Evolutionary conservation across 768 basidiomycete species (phyloP).

Genomic region (Boletus tylopilopsis): DNA sequence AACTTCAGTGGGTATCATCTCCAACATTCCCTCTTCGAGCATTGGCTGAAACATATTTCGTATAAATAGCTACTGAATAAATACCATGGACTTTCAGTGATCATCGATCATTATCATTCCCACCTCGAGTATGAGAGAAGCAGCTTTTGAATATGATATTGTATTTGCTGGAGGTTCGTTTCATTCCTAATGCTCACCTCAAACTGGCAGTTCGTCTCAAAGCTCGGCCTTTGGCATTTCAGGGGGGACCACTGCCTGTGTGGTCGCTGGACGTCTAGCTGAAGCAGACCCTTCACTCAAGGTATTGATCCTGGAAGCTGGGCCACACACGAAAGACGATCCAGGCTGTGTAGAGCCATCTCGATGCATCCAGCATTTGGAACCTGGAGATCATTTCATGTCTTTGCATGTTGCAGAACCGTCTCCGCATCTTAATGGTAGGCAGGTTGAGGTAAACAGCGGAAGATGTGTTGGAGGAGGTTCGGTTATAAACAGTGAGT

Average conservation of each 20-base stretch:
- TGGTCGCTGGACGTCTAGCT: slow-evolving; percentile 30
- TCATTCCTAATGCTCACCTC: not conserved
- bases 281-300: slow-evolving; percentile 22
- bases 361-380: slow-evolving; percentile 18
- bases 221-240: not conserved
- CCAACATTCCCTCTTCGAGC: not conserved
- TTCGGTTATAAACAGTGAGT: not conserved
- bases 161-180: slow-evolving; percentile 54
- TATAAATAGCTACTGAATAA: no score
- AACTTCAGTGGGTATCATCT: not conserved
- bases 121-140: not conserved
- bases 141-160: slow-evolving; percentile 37
- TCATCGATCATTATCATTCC: no score
- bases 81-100: no score
- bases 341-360: slow-evolving; percentile 21
- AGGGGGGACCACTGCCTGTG: slow-evolving; percentile 36
- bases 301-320: slow-evolving; percentile 29
- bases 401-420: slow-evolving; percentile 16
- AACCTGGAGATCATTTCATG: slow-evolving; percentile 15
- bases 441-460: slow-evolving; percentile 14
- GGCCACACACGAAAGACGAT: slow-evolving; percentile 23
- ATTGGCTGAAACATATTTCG: slow-evolving; percentile 5
- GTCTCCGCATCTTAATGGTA: slow-evolving; percentile 11
- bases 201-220: not conserved
- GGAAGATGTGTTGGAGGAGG: slow-evolving; percentile 11